These are phyloP conservation scores for Podila clonocystis DNA, from an alignment of 192 early-diverging fungal species.

Conservation along the genomic window DNA sequence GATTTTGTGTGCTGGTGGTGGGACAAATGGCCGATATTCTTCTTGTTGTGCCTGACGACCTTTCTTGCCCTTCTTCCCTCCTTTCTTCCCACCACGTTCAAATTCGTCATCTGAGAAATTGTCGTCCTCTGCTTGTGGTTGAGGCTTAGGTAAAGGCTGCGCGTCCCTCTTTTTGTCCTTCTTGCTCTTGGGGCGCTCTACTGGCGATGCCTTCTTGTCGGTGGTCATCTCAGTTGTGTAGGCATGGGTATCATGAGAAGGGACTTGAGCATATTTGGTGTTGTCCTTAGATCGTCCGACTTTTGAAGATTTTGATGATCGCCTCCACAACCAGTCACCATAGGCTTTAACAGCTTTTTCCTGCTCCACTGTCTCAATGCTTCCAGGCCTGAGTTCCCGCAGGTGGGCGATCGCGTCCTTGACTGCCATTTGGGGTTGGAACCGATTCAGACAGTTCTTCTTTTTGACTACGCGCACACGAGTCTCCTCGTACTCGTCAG, in stretches of 20 bases:
- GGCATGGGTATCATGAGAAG: neutral
- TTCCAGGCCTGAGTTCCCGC: slow-evolving; percentile 35
- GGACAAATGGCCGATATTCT: slow-evolving; percentile 14
- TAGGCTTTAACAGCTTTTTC: slow-evolving; percentile 44
- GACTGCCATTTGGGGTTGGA: slow-evolving; percentile 29
- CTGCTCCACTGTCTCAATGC: slow-evolving; percentile 41
- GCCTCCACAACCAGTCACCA: slow-evolving; percentile 44
- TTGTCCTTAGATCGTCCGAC: neutral
- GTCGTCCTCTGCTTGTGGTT: neutral
- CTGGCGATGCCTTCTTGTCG: neutral
- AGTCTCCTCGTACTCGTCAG: neutral
- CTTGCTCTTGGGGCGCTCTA: slow-evolving; percentile 12
- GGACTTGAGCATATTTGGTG: neutral
- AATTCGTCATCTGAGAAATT: slow-evolving; percentile 26
- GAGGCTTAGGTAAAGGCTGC: slow-evolving; percentile 1
- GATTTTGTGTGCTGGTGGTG: slow-evolving; percentile 43
- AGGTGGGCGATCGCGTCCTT: slow-evolving; percentile 41
- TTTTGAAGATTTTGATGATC: slow-evolving; percentile 9
- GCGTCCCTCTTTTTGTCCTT: slow-evolving; percentile 17
- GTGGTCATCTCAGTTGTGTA: neutral
- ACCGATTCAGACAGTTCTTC: slow-evolving; percentile 37
- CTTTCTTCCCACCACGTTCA: slow-evolving; percentile 27
- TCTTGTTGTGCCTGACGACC: slow-evolving; percentile 27
- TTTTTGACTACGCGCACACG: slow-evolving; percentile 10
- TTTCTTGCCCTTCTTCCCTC: slow-evolving; percentile 34